Percentiles rank a stretch among this genome's conserved stretches.
phyloP scores from a whole-genome alignment of 2,329 filamentous ascomycete species.

The Aspergillus ochraceoroseus region DNA sequence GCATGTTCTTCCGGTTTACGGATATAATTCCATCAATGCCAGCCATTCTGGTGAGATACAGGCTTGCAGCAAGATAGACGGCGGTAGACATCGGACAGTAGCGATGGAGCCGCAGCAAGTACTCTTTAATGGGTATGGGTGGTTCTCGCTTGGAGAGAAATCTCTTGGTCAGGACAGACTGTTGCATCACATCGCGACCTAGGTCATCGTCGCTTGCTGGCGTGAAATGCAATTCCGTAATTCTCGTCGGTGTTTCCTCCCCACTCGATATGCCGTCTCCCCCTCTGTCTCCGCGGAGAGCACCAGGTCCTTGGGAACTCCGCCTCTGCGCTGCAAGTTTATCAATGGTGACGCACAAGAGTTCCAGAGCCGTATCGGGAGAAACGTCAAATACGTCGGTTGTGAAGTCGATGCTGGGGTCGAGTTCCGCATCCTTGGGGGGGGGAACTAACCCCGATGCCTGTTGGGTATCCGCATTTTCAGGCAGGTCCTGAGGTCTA shows the following conservation, averaged over 20 bases:
- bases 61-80: slow-evolving; percentile 82
- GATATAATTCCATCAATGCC: slow-evolving; percentile 72
- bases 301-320: slow-evolving; percentile 29
- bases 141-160: slow-evolving; percentile 90
- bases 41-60: slow-evolving; percentile 79
- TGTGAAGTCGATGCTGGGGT: slow-evolving; percentile 1
- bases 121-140: slow-evolving; percentile 75
- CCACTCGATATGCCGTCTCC: slow-evolving; percentile 27
- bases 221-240: slow-evolving; percentile 36
- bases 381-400: slow-evolving; percentile 60
- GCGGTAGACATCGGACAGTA: slow-evolving; percentile 92
- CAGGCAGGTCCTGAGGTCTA: slow-evolving; percentile 3
- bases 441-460: background rate
- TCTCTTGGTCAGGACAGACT: slow-evolving; percentile 79
- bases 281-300: slow-evolving; percentile 50
- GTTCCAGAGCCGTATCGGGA: slow-evolving; percentile 68
- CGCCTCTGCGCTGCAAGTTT: slow-evolving; percentile 57
- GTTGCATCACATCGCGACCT: slow-evolving; percentile 70
- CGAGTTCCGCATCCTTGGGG: slow-evolving; percentile 1
- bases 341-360: slow-evolving; percentile 69
- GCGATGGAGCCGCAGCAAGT: slow-evolving; percentile 77
- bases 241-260: slow-evolving; percentile 23
- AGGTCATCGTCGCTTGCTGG: slow-evolving; percentile 43
- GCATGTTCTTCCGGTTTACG: slow-evolving; percentile 77
- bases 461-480: slow-evolving; percentile 3